phyloP scores from a whole-genome alignment of 768 basidiomycete species.

The Podaxis sp. region DNA sequence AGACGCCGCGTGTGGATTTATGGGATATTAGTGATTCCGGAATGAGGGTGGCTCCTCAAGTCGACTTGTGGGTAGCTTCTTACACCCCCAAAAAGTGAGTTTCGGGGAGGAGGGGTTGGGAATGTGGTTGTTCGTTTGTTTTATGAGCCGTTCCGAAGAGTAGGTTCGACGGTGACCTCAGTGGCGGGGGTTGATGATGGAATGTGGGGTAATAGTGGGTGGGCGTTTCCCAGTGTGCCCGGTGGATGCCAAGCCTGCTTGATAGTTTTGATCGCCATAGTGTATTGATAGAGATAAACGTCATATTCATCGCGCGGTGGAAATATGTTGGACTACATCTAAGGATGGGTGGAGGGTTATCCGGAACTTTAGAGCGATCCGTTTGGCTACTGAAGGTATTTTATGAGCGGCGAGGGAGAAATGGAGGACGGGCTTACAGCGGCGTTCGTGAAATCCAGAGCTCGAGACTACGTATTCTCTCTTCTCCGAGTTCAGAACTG shows the following conservation, averaged over 20 bases:
- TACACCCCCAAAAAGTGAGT: too few species aligned
- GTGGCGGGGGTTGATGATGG: not conserved
- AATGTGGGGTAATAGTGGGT: not conserved
- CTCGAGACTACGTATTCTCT: not conserved
- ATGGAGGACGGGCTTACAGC: not conserved
- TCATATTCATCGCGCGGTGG: not conserved
- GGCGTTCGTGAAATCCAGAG: not conserved
- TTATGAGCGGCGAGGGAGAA: not conserved
- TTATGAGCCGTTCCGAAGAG: not conserved
- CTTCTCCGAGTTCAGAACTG: not conserved
- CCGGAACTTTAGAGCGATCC: conserved; percentile 6
- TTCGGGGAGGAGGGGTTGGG: not conserved
- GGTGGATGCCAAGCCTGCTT: not conserved
- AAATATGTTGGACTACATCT: not conserved
- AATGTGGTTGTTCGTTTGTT: not conserved
- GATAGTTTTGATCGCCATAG: not conserved
- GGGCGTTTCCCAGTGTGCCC: conserved; percentile 3
- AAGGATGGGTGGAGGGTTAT: not conserved
- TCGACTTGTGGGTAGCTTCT: too few species aligned
- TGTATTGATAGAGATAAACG: not conserved
- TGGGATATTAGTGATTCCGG: not conserved
- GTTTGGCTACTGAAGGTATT: not conserved
- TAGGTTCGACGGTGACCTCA: not conserved
- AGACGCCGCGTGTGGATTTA: not conserved
- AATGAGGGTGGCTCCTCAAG: not conserved